These are phyloP conservation scores for Hymenoscyphus repandus DNA, from an alignment of 2,329 filamentous ascomycete genomes.

Conservation along the genomic window DNA sequence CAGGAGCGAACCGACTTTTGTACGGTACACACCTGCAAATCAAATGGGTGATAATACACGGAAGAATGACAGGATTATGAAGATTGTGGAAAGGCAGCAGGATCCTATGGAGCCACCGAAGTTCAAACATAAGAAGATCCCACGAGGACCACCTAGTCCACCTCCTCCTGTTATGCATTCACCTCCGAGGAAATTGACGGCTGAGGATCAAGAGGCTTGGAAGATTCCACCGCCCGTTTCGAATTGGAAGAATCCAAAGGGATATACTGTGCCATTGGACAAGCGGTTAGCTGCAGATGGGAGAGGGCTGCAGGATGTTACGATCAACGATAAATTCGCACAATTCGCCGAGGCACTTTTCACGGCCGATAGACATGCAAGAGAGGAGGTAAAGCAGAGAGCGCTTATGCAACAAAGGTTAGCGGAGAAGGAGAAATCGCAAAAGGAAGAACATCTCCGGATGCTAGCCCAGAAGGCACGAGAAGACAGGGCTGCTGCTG, in stretches of 20 bases:
- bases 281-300: constrained; percentile 94
- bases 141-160: constrained; percentile 83
- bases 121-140: constrained; percentile 99
- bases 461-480: constrained; percentile 85
- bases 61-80: constrained; percentile 95
- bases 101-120: constrained; percentile 97
- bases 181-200: constrained; percentile 88
- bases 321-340: constrained; percentile 98
- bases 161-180: constrained; percentile 94
- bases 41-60: constrained; percentile 87
- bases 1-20: constrained; percentile 82
- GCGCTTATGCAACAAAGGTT: constrained; percentile 92
- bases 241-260: constrained; percentile 99
- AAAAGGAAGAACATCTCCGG: constrained; percentile 89
- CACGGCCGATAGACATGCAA: constrained; percentile 88
- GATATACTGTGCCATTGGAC: constrained; percentile 92
- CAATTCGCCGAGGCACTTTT: constrained; percentile 92
- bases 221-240: constrained; percentile 85
- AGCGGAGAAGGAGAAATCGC: constrained; percentile 91
- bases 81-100: constrained; percentile 89
- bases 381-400: constrained; percentile 90
- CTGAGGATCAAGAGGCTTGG: constrained; percentile 96
- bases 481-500: constrained; percentile 63
- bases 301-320: constrained; percentile 82
- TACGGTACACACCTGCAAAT: constrained; percentile 90